Conservation (phyloP, 2,329 filamentous ascomycete genomes). For the Epichloe festucae region DNA sequence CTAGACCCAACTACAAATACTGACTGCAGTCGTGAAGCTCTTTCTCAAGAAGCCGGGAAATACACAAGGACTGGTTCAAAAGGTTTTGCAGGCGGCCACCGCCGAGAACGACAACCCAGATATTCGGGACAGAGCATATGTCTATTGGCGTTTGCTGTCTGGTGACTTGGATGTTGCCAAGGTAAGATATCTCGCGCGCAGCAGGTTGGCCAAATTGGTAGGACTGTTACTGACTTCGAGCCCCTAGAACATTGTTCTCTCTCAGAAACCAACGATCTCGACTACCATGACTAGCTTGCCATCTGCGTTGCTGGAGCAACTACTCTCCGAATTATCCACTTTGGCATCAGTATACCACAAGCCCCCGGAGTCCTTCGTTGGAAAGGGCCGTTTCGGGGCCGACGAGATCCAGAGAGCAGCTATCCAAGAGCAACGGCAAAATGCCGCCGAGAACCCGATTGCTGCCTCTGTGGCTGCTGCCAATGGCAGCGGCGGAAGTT, state of each 20-base stretch:
- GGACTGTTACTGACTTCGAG: neutral
- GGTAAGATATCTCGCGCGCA: conserved; percentile 27
- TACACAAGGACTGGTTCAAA: conserved; percentile 82
- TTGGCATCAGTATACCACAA: conserved; percentile 98
- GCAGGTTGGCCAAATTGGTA: neutral
- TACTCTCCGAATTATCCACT: conserved; percentile 86
- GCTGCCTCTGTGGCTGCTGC: conserved; percentile 68
- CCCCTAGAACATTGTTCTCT: conserved; percentile 66
- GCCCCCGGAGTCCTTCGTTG: conserved; percentile 96
- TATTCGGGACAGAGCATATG: conserved; percentile 90
- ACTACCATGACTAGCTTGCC: conserved; percentile 89
- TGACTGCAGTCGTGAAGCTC: conserved; percentile 93
- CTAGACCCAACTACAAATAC: conserved; percentile 91
- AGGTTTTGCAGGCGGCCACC: conserved; percentile 84
- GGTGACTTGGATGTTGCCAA: conserved; percentile 85
- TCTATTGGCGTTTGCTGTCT: conserved; percentile 94
- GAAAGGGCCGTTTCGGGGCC: conserved; percentile 84
- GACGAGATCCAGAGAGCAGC: conserved; percentile 90
- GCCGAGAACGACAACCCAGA: conserved; percentile 96
- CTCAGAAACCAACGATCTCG: conserved; percentile 85
- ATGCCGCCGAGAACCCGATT: conserved; percentile 86
- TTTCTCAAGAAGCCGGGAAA: conserved; percentile 95
- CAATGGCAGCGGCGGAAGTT: conserved; percentile 40
- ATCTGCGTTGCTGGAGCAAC: conserved; percentile 68
- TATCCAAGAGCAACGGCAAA: conserved; percentile 89